A percentile compares a stretch with the other conserved stretches of the same genome.
Evolutionary conservation across 2,329 filamentous ascomycete genomes (phyloP).

Genomic region (Aspergillus sergii): DNA sequence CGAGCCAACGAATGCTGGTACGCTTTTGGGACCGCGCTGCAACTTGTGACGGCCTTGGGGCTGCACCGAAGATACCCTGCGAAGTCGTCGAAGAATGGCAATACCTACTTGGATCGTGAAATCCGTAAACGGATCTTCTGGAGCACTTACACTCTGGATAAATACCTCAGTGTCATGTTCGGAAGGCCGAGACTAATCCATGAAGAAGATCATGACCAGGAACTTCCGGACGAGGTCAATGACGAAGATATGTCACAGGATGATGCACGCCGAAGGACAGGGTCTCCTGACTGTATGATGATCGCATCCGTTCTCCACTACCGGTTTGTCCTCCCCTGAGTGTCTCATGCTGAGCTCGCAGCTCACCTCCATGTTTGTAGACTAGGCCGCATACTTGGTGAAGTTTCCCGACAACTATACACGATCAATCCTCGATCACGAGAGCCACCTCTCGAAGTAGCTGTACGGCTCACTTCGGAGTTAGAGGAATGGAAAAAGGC

Average conservation of each 20-base stretch:
- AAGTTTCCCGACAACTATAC: constrained; percentile 51
- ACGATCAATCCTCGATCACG: constrained; percentile 35
- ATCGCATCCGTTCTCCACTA: constrained; percentile 43
- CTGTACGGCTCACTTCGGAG: constrained; percentile 36
- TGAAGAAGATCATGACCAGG: constrained; percentile 66
- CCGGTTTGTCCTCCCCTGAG: constrained; percentile 25
- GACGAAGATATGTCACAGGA: constrained; percentile 58
- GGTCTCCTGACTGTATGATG: constrained; percentile 43
- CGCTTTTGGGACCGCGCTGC: constrained; percentile 59
- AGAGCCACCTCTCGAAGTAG: constrained; percentile 35
- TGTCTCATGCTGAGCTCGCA: background rate
- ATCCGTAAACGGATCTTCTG: constrained; percentile 63
- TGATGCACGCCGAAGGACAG: constrained; percentile 37
- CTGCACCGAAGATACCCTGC: constrained; percentile 38
- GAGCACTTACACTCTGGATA: constrained; percentile 65
- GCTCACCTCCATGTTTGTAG: constrained; percentile 22
- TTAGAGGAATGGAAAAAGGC: constrained; percentile 42
- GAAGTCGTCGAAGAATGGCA: constrained; percentile 32
- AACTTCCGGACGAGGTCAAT: constrained; percentile 58
- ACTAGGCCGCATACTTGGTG: constrained; percentile 54
- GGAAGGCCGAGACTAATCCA: constrained; percentile 63
- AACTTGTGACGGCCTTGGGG: constrained; percentile 53
- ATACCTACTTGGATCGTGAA: constrained; percentile 46
- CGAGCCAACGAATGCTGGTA: constrained; percentile 65
- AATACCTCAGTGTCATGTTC: constrained; percentile 65